A percentile compares a stretch with the other conserved stretches of the same genome.
Conservation (phyloP, 2,329 filamentous ascomycete genomes). For the Boeremia lycopersici region DNA sequence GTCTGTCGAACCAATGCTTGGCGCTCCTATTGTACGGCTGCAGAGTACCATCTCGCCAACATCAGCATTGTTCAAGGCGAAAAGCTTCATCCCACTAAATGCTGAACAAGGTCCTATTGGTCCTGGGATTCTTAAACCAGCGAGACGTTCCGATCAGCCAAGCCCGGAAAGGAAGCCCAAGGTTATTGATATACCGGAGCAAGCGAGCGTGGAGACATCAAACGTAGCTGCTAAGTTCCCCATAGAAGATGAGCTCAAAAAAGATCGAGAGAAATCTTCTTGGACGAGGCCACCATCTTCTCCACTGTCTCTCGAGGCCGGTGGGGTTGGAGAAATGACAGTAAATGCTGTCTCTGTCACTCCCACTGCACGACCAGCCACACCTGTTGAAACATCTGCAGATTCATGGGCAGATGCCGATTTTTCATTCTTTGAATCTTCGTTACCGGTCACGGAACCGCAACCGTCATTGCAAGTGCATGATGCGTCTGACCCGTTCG, state of each 20-base stretch:
- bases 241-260: neutral
- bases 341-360: neutral
- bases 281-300: neutral
- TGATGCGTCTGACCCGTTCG: constrained; percentile 28
- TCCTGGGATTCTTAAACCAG: constrained; percentile 34
- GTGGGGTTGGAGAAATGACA: too few relatives aligned
- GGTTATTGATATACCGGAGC: neutral
- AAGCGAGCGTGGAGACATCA: neutral
- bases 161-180: constrained; percentile 17
- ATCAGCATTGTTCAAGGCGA: constrained; percentile 38
- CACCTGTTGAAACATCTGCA: constrained; percentile 7
- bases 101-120: constrained; percentile 39
- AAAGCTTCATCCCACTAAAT: constrained; percentile 34
- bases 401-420: constrained; percentile 26
- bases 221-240: neutral
- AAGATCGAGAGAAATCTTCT: constrained; percentile 5
- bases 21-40: constrained; percentile 41
- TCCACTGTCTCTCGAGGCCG: neutral
- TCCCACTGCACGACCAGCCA: constrained; percentile 4
- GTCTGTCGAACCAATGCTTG: constrained; percentile 29
- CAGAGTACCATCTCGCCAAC: constrained; percentile 42
- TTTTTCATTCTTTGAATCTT: constrained; percentile 42
- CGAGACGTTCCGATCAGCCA: constrained; percentile 20
- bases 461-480: constrained; percentile 5
- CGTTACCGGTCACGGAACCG: constrained; percentile 7